A percentile compares a stretch with the other conserved stretches of the same genome.
phyloP scores from a whole-genome alignment of 116 monocot genomes.

The Posidonia oceanica region DNA sequence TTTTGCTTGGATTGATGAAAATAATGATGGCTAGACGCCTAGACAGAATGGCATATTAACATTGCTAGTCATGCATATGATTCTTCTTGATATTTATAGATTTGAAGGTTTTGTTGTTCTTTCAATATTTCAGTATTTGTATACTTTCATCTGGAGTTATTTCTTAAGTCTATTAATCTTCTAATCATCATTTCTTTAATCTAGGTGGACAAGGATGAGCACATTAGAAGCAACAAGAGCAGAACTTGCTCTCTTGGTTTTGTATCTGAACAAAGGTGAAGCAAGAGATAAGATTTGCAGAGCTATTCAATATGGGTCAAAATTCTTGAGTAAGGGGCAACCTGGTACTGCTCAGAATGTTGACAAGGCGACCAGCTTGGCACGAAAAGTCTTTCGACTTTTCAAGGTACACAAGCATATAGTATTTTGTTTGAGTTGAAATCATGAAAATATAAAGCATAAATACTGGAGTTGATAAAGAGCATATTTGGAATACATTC shows the following conservation, averaged over 20 bases:
- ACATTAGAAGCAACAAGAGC: conserved; percentile 70
- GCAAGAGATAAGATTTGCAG: conserved; percentile 97
- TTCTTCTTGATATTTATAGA: too few species aligned
- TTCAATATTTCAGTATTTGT: too few species aligned
- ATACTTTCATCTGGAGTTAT: too few species aligned
- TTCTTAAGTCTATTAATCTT: too few species aligned
- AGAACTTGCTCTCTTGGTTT: conserved; percentile 60
- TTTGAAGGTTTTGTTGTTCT: too few species aligned
- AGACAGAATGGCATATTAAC: too few species aligned
- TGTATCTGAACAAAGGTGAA: conserved; percentile 91
- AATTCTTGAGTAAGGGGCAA: conserved; percentile 82
- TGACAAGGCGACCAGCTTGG: conserved; percentile 86
- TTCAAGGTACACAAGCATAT: conserved; percentile 47
- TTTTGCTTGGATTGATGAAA: too few species aligned
- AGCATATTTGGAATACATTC: too few species aligned
- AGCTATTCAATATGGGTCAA: conserved; percentile 92
- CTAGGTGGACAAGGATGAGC: conserved; percentile 29
- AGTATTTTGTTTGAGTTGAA: background rate
- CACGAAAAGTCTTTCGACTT: conserved; percentile 90
- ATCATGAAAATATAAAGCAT: background rate
- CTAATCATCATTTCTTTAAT: too few species aligned
- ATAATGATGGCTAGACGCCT: too few species aligned
- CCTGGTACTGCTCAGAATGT: conserved; percentile 82
- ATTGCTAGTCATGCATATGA: too few species aligned
- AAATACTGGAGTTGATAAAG: background rate